Base-by-base conservation (phyloP, 257 asterid species). In the Salvia miltiorrhiza region DNA sequence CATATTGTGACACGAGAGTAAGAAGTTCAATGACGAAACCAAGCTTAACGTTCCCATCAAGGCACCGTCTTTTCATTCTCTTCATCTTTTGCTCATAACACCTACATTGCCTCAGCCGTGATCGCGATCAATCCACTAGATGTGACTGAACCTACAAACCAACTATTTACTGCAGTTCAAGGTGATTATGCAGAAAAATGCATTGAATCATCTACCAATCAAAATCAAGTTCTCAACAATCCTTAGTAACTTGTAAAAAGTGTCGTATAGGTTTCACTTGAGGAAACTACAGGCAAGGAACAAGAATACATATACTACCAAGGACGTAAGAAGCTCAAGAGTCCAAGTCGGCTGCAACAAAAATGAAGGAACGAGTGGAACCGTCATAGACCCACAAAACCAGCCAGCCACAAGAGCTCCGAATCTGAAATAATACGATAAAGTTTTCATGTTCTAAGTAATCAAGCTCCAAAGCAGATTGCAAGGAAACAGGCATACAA, bases 321-420 rank as follows among this genome's bases (percentile, higher is more conserved):
- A 78, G 39, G 98, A 93, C 8, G 95, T 90, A n/a, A 90, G 84
- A 69, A 93, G 96, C 84, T 93, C 98, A 49, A 88, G 87, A 13
- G 88, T 88, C 96, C 96, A 93, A 5, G 92, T 83, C 56, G 94
- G 90, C 73, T 83, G 96, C 83, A 93, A 71, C 77, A 89, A 80
- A 84, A 65, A 70, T 20, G 96, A 50, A 24, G 98, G 98, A 63
- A 88, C 67, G 45, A 77, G 50, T n/a, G 98, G 96, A 72, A 88
- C 86, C 82, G 82, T 57, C 58, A 90, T n/a, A 17, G 98, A 93
- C 45, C 96, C 98, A 59, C 85, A 77, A 48, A 88, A 60, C 97
- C 98, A 93, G 30, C 97, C 99, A 3, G 78, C 84, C 16, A 90
- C 94, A 45, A 93, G 94, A 39, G 92, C 89, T 53, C 90, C 86